phyloP scores from a whole-genome alignment of 768 basidiomycete genomes.

The Kwoniella sp. region DNA sequence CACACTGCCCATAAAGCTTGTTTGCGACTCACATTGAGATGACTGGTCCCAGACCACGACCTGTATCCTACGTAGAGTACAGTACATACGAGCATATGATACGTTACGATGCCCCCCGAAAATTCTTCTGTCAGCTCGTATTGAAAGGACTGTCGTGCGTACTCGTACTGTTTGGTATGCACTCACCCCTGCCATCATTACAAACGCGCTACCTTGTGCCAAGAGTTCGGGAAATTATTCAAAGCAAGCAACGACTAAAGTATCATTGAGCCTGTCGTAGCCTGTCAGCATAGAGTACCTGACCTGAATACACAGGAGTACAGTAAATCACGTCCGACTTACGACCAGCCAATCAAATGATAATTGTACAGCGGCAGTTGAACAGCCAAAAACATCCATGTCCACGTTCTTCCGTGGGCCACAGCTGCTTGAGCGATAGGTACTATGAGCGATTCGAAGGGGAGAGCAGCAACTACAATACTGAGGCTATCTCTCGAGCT shows the following conservation, averaged over 20 bases:
- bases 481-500: conserved; percentile 17
- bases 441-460: conserved; percentile 28
- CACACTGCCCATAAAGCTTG: no score
- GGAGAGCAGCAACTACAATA: conserved; percentile 20
- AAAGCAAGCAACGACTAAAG: conserved; percentile 14
- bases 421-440: conserved; percentile 36
- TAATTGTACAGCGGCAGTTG: not conserved
- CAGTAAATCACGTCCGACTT: no score
- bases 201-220: conserved; percentile 33
- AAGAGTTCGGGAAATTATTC: conserved; percentile 42
- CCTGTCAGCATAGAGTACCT: not conserved
- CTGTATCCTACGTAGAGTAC: conserved; percentile 29
- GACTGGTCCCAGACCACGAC: conserved; percentile 40
- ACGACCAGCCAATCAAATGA: conserved; percentile 14
- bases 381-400: conserved; percentile 1
- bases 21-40: conserved; percentile 37
- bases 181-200: not conserved
- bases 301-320: no score
- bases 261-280: conserved; percentile 1
- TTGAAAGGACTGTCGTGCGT: no score
- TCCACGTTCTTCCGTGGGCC: conserved; percentile 5
- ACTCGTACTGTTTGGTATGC: no score
- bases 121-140: no score
- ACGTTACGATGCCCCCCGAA: no score
- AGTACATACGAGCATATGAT: no score